Percentiles rank a stretch among this genome's conserved stretches.
Conservation (phyloP, 176 grass and related monocot genomes). For the Oryza meridionalis region DNA sequence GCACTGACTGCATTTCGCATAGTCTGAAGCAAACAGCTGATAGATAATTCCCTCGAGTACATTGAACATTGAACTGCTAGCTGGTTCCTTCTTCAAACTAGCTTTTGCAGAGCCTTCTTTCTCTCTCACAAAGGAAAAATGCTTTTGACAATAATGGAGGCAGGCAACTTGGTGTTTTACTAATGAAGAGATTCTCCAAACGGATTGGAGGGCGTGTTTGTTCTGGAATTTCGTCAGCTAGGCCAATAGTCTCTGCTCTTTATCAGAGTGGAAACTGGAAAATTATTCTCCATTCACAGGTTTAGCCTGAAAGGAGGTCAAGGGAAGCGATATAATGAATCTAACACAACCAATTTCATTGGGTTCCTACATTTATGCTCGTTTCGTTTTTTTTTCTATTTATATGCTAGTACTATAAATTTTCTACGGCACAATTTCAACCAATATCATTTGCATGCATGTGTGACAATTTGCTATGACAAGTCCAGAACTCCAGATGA, state of each 20-base stretch:
- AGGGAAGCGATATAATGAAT: background rate
- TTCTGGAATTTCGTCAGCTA: background rate
- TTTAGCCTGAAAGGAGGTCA: background rate
- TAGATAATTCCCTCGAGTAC: background rate
- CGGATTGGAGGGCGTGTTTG: conserved; percentile 22
- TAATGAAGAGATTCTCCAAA: conserved; percentile 29
- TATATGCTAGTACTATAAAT: no score
- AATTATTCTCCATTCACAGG: background rate
- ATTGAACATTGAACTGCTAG: background rate
- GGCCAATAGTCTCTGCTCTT: background rate
- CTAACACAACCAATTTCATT: background rate
- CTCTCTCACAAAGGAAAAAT: background rate
- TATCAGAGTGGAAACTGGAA: background rate
- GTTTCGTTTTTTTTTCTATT: no score
- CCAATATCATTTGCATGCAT: no score
- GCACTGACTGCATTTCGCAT: background rate
- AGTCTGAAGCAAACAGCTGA: background rate
- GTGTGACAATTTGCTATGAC: no score
- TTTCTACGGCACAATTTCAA: no score
- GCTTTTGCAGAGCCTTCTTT: conserved; percentile 1
- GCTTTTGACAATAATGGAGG: conserved; percentile 29
- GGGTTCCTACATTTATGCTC: no score
- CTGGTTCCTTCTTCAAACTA: background rate
- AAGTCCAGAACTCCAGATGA: background rate
- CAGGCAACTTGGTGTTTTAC: conserved; percentile 19